A percentile compares a stretch with the other conserved stretches of the same genome.
Conservation (phyloP, 495 filamentous ascomycete genomes). For the Tuber calosporum region DNA sequence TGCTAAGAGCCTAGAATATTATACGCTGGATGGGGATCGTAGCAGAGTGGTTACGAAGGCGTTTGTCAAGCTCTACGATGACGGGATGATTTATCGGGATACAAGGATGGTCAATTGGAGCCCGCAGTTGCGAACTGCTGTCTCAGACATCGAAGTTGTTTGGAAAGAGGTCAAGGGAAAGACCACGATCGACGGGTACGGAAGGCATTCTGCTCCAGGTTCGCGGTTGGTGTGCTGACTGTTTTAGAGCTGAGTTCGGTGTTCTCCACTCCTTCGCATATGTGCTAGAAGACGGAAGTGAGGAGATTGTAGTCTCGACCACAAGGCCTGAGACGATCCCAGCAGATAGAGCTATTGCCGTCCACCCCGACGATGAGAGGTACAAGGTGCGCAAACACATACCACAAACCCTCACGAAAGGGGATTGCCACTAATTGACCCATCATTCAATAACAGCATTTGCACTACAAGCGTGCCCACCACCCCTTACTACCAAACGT, state of each 20-base stretch:
- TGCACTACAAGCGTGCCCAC: slow-evolving; percentile 62
- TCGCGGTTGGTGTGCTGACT: slow-evolving; percentile 57
- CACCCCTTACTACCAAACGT: slow-evolving; percentile 63
- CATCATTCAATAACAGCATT: slow-evolving; percentile 45
- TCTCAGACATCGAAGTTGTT: slow-evolving; percentile 70
- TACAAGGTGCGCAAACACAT: slow-evolving; percentile 50
- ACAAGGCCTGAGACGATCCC: slow-evolving; percentile 78
- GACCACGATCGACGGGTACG: slow-evolving; percentile 45
- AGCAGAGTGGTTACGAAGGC: slow-evolving; percentile 64
- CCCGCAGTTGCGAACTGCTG: slow-evolving; percentile 61
- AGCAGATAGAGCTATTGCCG: slow-evolving; percentile 69
- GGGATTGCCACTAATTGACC: not conserved
- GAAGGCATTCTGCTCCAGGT: slow-evolving; percentile 60
- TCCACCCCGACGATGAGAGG: slow-evolving; percentile 60
- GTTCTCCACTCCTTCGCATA: slow-evolving; percentile 64
- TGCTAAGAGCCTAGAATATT: slow-evolving; percentile 62
- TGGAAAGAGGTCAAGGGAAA: slow-evolving; percentile 64
- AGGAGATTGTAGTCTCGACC: slow-evolving; percentile 68
- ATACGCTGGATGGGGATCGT: slow-evolving; percentile 64
- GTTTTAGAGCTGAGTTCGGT: slow-evolving; percentile 36
- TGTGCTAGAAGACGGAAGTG: slow-evolving; percentile 60
- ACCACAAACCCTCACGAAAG: slow-evolving; percentile 4
- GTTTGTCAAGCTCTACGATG: slow-evolving; percentile 64
- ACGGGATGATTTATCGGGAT: slow-evolving; percentile 68
- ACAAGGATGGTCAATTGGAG: slow-evolving; percentile 77